Evolutionary conservation across 2,329 filamentous ascomycete genomes (phyloP).

Genomic region (Zasmidium cellare): DNA sequence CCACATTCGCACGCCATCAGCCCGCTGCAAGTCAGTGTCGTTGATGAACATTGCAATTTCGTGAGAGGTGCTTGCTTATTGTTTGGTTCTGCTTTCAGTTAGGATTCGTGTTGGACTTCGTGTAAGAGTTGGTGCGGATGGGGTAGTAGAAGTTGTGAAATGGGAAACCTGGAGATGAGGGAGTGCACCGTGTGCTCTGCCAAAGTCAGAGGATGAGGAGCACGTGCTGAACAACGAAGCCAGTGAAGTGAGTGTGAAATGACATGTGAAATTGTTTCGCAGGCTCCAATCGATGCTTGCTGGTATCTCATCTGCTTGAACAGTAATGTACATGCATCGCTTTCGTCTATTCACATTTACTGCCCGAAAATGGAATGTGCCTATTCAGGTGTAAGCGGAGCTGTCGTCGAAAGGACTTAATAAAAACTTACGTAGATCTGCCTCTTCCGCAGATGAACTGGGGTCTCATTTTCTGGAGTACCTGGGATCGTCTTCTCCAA

Average conservation of each 20-base stretch:
- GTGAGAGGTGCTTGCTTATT: background rate
- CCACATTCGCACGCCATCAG: background rate
- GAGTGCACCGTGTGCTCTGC: background rate
- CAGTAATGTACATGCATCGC: slow-evolving; percentile 6
- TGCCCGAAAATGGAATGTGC: slow-evolving; percentile 15
- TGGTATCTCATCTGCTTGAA: background rate
- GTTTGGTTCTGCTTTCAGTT: no score
- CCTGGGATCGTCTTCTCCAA: slow-evolving; percentile 55
- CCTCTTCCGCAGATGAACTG: slow-evolving; percentile 50
- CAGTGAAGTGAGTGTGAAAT: background rate
- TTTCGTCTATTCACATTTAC: slow-evolving; percentile 3
- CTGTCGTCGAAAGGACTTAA: background rate
- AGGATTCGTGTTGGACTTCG: no score
- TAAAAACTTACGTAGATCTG: slow-evolving; percentile 38
- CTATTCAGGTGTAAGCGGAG: background rate
- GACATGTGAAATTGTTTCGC: background rate
- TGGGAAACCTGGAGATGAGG: no score
- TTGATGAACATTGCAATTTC: background rate
- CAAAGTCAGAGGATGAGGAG: background rate
- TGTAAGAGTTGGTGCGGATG: no score
- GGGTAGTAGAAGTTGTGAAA: no score
- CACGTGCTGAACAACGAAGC: background rate
- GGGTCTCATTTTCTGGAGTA: slow-evolving; percentile 49
- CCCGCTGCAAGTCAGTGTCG: background rate
- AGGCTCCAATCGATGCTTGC: no score